These are phyloP conservation scores for Microsporum ferrugineum DNA, from an alignment of 2,329 filamentous ascomycete species.

Conservation along the genomic window DNA sequence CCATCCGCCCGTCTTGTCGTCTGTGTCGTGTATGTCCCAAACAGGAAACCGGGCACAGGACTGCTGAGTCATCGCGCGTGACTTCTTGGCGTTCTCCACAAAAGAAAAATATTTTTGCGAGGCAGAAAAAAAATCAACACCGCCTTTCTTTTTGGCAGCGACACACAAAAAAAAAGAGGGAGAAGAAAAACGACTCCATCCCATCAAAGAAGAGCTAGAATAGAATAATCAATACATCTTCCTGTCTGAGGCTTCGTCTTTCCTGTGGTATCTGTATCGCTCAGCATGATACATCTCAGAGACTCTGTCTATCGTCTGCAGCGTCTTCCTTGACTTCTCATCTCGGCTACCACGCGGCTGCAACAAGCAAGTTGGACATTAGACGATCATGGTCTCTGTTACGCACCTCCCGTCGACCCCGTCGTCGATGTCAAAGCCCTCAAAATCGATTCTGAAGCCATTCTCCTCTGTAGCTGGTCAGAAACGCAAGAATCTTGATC, in stretches of 20 bases:
- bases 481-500: slow-evolving; percentile 30
- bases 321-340: neutral
- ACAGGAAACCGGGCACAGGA: neutral
- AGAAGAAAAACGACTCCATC: neutral
- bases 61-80: neutral
- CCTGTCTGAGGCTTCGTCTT: neutral
- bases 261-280: neutral
- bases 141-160: neutral
- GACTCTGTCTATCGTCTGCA: neutral
- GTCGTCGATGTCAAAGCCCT: slow-evolving; percentile 23
- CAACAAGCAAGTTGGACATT: neutral
- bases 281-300: neutral
- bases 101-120: neutral
- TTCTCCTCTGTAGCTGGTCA: slow-evolving; percentile 16
- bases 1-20: neutral
- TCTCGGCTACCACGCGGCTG: neutral
- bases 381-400: slow-evolving; percentile 5
- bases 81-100: slow-evolving; percentile 1
- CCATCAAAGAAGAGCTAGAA: neutral
- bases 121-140: neutral
- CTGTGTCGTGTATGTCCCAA: neutral
- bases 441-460: slow-evolving; percentile 21
- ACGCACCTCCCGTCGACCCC: slow-evolving; percentile 6
- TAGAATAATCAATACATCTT: neutral
- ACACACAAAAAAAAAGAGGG: neutral